Base-by-base conservation (phyloP, 192 early-diverging fungal species). In the Dispira simplex region DNA sequence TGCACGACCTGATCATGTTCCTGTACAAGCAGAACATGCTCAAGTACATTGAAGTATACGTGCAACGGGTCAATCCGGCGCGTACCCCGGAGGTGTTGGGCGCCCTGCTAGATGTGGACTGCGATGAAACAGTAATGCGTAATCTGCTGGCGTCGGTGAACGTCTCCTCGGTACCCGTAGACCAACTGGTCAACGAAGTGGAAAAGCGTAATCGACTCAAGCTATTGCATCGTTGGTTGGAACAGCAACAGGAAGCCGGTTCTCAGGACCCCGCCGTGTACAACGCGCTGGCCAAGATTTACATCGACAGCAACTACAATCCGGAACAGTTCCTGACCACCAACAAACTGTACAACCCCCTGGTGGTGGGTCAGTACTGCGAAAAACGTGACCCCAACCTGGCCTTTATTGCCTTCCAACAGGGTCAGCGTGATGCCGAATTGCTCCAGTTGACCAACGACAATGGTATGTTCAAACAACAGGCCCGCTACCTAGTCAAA, bases 391-490 rank as follows among this genome's bases (percentile, higher is more conserved):
- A 99, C 68, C 97, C 97, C 23, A 89, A 89, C 66, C 80, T 99
- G 28, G 97, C 97, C 11, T 97, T 81, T 63, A 87, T 98, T 63
- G 88, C 90, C 45, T 99, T 97, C 75, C 83, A 92, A 67, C 84
- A 90, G 57, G 96, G 96, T 28, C 86, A 90, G 67, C 96, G 96
- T 70, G 96, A 99, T 68, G 76, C 83, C 65, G 94, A 97, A 71
- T 76, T 99, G 54, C 81, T 99, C 66, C 81, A 88, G n/a, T 85
- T 99, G 66, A 97, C 96, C 44, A 96, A 89, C 80, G 91, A 97
- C 58, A 97, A 99, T 73, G 81, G 86, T 44, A 97, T 99, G 94
- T 99, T 97, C 77, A 99, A 99, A 77, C 96, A 96, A 71, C 96
- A 97, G 78, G 86, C 94, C 16, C 87, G 96, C 64, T 99, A 99